phyloP scores from a whole-genome alignment of 768 basidiomycete species.

The Boletus subparvulus region DNA sequence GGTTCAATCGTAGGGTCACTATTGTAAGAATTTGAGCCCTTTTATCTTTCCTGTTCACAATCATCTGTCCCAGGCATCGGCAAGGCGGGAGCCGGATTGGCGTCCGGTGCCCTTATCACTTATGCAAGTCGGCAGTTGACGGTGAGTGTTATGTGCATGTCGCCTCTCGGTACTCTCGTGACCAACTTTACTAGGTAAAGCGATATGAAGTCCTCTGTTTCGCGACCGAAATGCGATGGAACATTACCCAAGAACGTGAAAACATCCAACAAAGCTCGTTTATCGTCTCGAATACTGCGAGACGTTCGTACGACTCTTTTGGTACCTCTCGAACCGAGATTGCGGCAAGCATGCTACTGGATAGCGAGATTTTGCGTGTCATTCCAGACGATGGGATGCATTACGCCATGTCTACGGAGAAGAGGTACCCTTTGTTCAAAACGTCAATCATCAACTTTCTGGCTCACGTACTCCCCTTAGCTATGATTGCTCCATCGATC shows the following conservation, averaged over 20 bases:
- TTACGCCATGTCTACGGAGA: neutral
- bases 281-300: constrained; percentile 11
- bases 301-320: neutral
- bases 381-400: constrained; percentile 4
- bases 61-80: constrained; percentile 21
- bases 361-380: constrained; percentile 21
- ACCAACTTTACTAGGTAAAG: constrained; percentile 16
- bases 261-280: constrained; percentile 19
- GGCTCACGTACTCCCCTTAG: constrained; percentile 5
- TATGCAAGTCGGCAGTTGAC: constrained; percentile 24
- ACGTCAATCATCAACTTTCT: neutral
- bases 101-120: constrained; percentile 26
- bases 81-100: constrained; percentile 27
- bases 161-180: neutral
- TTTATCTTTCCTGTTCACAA: neutral
- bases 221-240: constrained; percentile 27
- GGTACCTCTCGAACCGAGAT: neutral
- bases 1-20: constrained; percentile 20
- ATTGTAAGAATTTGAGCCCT: constrained; percentile 18
- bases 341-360: constrained; percentile 3
- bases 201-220: constrained; percentile 33
- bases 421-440: neutral
- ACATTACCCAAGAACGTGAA: constrained; percentile 2
- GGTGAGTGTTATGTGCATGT: constrained; percentile 6
- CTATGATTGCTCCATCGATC: neutral